Base-by-base conservation (phyloP, 768 basidiomycete species). In the Infundibulicybe gibba region DNA sequence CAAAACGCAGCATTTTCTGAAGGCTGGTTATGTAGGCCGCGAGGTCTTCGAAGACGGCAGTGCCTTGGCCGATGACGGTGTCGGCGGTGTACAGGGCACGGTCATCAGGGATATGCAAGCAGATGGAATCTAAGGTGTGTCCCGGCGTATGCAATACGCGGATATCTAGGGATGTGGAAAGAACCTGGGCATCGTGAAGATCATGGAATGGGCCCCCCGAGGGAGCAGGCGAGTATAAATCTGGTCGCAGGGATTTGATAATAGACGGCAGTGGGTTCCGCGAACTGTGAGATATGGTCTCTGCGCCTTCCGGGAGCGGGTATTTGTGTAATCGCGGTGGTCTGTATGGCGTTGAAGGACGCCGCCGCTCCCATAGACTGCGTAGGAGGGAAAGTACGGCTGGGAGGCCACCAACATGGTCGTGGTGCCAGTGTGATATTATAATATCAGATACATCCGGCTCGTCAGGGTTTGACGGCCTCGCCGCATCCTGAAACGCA, bases 21-120 rank as follows among this genome's bases (percentile, higher is more conserved):
- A 95, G 74, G 49, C 82, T 85, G 4, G 67, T 50, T 16, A 94
- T 63, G 57, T 94, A 97, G 4, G 75, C 56, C 0, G 74, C 68
- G 12, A 97, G 79, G 56, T 95, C 87, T 54, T 89, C 87, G 61
- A 97, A 97, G 4, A 94, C 82, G 3, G 94, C 76, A 0, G 92
- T 91, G 6, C 94, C 93, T 52, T 93, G 83, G 0, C 95, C 95
- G 25, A 98, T 78, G 6, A 97, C 80, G 4, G 85, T 90, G 66
- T 98, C 95, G 0, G 87, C 90, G 0, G 92, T 94, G 69, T 94
- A 94, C 13, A 97, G 74, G 0, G 82, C 84, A 19, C 70, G 67
- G 56, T 94, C 90, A 39, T 77, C 75, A 0, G 79, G 71, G 43
- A 93, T 69, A 46, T 83, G 69, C 33, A 97, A 69, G 41, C 76